phyloP scores from a whole-genome alignment of 805 yeast genomes.

The Yarrowia osloensis region DNA sequence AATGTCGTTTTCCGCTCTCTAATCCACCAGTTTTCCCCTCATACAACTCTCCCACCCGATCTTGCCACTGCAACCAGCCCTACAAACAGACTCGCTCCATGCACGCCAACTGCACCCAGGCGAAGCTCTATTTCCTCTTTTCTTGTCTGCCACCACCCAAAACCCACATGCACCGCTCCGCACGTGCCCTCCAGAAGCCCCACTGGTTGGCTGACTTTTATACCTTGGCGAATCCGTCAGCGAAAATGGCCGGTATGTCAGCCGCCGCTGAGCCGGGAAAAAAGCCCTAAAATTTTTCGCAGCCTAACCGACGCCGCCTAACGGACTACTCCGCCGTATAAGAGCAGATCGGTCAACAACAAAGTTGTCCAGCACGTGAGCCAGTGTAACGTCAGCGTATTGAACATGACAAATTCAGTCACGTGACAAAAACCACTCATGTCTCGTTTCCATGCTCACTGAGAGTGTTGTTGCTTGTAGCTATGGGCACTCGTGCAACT shows the following conservation, averaged over 20 bases:
- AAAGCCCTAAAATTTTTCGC: not conserved
- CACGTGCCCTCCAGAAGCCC: not conserved
- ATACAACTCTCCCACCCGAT: not conserved
- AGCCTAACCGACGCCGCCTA: not conserved
- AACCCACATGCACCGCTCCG: not conserved
- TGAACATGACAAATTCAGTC: too few species aligned
- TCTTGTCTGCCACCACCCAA: not conserved
- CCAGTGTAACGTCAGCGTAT: not conserved
- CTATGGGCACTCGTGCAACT: too few species aligned
- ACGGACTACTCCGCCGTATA: not conserved
- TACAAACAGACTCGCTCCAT: not conserved
- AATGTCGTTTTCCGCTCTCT: not conserved
- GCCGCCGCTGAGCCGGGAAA: not conserved
- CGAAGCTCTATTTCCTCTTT: slow-evolving; percentile 17
- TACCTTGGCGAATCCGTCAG: not conserved
- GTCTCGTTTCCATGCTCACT: too few species aligned
- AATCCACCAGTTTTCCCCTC: not conserved
- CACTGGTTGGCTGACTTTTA: slow-evolving; percentile 11
- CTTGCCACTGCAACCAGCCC: not conserved
- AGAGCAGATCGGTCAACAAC: not conserved
- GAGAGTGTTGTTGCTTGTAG: too few species aligned
- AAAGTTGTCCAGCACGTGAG: not conserved
- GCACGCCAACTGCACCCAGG: not conserved
- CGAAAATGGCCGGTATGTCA: not conserved
- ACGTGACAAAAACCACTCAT: too few species aligned